phyloP scores from a whole-genome alignment of 148 eudicot genomes.

The Suaeda aralocaspica region DNA sequence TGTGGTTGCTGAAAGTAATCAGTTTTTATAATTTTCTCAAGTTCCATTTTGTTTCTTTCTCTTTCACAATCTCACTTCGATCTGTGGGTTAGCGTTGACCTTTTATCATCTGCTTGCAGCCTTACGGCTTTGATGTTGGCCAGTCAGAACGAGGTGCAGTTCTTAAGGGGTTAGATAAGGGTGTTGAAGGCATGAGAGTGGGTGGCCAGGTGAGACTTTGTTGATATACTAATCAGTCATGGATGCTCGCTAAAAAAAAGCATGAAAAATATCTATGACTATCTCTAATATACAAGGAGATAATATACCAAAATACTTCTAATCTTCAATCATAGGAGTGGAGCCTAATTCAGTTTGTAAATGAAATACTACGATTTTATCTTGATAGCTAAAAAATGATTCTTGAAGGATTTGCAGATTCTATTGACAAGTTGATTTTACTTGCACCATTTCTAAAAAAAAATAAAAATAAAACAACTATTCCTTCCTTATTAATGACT shows the following conservation, averaged over 20 bases:
- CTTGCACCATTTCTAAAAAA: neutral
- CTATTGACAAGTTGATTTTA: neutral
- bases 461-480: too few relatives aligned
- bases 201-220: slow-evolving; percentile 82
- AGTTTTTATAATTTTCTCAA: neutral
- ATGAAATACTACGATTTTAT: neutral
- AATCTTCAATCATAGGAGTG: neutral
- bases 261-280: neutral
- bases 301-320: neutral
- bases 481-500: neutral
- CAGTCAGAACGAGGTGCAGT: slow-evolving; percentile 84
- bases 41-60: neutral
- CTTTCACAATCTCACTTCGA: neutral
- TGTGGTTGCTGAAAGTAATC: neutral
- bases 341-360: neutral
- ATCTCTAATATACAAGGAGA: neutral
- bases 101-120: slow-evolving; percentile 43
- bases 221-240: neutral
- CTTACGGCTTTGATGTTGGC: slow-evolving; percentile 95
- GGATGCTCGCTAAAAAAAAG: neutral
- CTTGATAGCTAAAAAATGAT: neutral
- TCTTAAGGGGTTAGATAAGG: slow-evolving; percentile 82
- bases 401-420: neutral
- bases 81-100: neutral
- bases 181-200: slow-evolving; percentile 89